Base-by-base conservation (phyloP, 768 basidiomycete species). In the Trametes cubensis region DNA sequence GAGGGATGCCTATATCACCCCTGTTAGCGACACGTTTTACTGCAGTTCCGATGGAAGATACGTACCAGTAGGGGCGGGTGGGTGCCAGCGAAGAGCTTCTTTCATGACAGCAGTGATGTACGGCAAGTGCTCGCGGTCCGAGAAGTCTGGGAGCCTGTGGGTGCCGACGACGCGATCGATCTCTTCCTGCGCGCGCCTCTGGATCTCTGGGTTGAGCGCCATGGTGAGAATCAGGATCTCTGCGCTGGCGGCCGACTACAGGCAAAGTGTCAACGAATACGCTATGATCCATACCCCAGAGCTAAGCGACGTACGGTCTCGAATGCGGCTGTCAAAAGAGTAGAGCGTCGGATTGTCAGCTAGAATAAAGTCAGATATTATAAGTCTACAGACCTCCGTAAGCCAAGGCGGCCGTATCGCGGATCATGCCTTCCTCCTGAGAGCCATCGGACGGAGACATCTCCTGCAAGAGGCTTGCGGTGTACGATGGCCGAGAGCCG, bases 51-150 rank as follows among this genome's bases (percentile, higher is more conserved):
- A 5, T 4, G 7, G 48, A 25, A 50, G 48, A 28, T 15, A 38
- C 28, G 30, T 14, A 51, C 49, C 52, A 3, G 52, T 54, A 18
- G 52, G 52, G 23, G 52, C 52, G 21, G 52, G 52, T 7, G 76
- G 77, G 50, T 69, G 70, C 77, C 77, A 79, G 0, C 77, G 72
- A 14, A 63, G 53, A 15, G 61, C 56, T 61, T 79, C 73, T 20
- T 57, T 67, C 30, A 70, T 58, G 20, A 74, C 57, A 13, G 66
- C 67, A 1, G 63, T 63, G 45, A 67, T 28, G 50, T 69, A 72
- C 5, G 70, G 71, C 21, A 71, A 44, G 17, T 55, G 52, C 5
- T 48, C 44, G 39, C 62, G 34, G 51, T 71, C 70, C 23, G 38
- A 28, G 51, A 67, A 63, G 17, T 62, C 62, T 3, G 70, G 72